phyloP scores from a whole-genome alignment of 2,329 filamentous ascomycete genomes.

The Ophiostoma ips region DNA sequence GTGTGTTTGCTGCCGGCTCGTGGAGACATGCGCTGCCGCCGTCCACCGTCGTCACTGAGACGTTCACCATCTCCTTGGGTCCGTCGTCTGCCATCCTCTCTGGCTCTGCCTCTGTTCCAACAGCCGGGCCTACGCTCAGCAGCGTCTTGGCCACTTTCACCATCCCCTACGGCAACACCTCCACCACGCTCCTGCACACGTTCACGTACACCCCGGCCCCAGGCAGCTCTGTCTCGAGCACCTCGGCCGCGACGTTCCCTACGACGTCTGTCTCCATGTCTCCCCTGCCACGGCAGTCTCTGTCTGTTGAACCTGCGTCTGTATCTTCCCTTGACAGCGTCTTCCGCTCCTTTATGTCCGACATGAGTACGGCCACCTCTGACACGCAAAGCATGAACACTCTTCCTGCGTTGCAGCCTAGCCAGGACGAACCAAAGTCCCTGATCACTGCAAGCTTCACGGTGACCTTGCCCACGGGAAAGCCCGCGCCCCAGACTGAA shows the following conservation, averaged over 20 bases:
- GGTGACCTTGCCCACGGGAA: constrained; percentile 3
- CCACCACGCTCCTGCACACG: constrained; percentile 5
- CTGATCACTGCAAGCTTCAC: constrained; percentile 15
- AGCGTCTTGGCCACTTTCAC: constrained; percentile 8
- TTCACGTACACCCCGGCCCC: constrained; percentile 5
- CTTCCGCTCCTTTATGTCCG: neutral
- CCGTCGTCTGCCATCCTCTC: neutral
- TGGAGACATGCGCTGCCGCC: neutral
- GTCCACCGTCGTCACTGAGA: constrained; percentile 9
- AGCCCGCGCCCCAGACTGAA: neutral
- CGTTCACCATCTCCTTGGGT: constrained; percentile 9
- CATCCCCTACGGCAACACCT: constrained; percentile 2
- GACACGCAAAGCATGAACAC: neutral
- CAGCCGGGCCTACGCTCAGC: neutral
- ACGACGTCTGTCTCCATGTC: neutral
- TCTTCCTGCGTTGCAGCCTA: neutral
- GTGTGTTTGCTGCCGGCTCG: neutral
- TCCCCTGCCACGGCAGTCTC: neutral
- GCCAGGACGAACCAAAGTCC: neutral
- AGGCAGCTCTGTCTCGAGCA: neutral
- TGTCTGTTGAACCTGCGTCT: neutral
- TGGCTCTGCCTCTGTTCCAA: neutral
- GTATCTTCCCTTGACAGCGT: neutral
- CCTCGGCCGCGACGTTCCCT: neutral
- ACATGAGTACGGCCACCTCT: neutral